Evolutionary conservation across 768 basidiomycete species (phyloP).

Genomic region (Russula sp.): DNA sequence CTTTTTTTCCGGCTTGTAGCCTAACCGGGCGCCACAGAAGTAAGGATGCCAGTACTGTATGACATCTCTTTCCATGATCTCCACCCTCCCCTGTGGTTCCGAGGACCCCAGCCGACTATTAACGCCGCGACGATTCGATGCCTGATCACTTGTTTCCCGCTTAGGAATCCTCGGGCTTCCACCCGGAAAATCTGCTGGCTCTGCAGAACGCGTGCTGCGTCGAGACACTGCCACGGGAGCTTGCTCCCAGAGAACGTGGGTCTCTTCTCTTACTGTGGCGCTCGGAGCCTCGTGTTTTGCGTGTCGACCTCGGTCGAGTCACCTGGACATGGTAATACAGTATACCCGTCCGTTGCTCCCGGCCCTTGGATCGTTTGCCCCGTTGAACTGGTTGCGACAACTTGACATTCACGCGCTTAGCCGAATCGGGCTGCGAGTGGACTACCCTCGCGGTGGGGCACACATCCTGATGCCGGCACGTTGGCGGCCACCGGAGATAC

Average conservation of each 20-base stretch:
- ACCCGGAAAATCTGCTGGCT: constrained; percentile 19
- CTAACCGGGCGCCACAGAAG: neutral
- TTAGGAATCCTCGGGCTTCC: constrained; percentile 7
- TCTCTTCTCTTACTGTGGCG: neutral
- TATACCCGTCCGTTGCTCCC: neutral
- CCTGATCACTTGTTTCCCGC: neutral
- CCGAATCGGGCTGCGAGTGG: neutral
- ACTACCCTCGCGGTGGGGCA: neutral
- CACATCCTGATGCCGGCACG: neutral
- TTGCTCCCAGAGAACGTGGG: neutral
- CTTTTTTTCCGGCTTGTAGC: neutral
- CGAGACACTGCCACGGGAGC: neutral
- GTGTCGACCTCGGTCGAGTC: neutral
- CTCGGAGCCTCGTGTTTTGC: neutral
- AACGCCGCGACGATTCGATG: neutral
- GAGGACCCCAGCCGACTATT: neutral
- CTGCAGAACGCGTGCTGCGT: neutral
- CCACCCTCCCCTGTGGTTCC: neutral
- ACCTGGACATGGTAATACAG: neutral
- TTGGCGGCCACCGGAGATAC: constrained; percentile 4
- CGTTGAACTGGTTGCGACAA: neutral
- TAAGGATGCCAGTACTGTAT: neutral
- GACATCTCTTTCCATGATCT: neutral
- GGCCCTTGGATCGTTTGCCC: neutral
- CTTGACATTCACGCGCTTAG: neutral